Base-by-base conservation (phyloP, 495 filamentous ascomycete genomes). In the Aspergillus bertholletiae region DNA sequence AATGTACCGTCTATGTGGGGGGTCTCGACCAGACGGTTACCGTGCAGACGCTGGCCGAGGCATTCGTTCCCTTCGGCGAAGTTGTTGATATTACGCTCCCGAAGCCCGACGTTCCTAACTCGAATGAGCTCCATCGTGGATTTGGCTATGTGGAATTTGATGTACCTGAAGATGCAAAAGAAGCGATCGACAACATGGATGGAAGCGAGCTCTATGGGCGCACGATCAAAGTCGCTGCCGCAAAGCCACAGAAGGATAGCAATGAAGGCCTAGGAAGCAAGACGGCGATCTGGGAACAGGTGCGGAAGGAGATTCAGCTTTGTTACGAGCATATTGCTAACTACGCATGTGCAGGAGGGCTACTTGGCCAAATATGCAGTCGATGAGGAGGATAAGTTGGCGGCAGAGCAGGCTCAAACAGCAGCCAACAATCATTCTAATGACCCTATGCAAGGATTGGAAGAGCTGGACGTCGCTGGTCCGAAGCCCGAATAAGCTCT, bases 161-260 rank as follows among this genome's bases (percentile, higher is more conserved):
- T 62, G 75, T 88, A 30, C 79, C 84, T 20, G 84, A 84, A 50
- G 94, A 99, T 73, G 92, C 92, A 45, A 87, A 85, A 55, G 94
- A 97, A 70, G 94, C 94, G 34, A 96, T 99, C 65, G 90, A 97
- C 78, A 99, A 99, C 70, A 97, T 97, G 95, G 90, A 99, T 63
- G 91, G 95, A 64, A 86, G 91, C 55, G 92, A 96, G 75, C 79
- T 99, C n/a, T 97, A 90, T 66, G 95, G 93, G 2, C 80, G 89
- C 27, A 88, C 94, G 3, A 86, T 99, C 70, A 96, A 89, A 68
- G 94, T 97, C 17, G 90, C 90, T 13, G 80, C 85, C 32, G 94
- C 95, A 24, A 99, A 96, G 72, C 85, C 92, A 23, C 91, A 92
- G 57, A 96, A 96, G 79, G 90, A 93, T 47, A 81, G 80, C 46